Evolutionary conservation across 352 stramenopile genomes (phyloP), one percentile per base, ranked within the genome.

Genomic region (Plasmopara muralis): DNA sequence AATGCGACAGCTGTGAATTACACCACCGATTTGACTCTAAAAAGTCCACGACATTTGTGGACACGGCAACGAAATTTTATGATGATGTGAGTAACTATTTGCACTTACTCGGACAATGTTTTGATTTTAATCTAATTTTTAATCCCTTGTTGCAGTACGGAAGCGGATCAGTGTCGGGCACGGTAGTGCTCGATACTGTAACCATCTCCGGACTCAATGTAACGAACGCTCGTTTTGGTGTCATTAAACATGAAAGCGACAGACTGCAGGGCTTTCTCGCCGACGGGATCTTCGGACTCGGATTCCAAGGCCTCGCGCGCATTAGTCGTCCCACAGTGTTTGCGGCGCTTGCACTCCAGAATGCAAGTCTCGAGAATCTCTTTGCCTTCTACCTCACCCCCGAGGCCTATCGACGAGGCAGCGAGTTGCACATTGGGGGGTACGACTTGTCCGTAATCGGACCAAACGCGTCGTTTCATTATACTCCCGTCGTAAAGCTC

Each of bases 331-430:
- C 87, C 16, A 96, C 87, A 13, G 55, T 95, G 9, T 89, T 95
- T 55, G 67, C 86, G 48, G 57, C 64, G 30, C 70, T 93, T 14
- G 72, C 76, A 39, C 55, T 64, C 20, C 60, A 91, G 40, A 85
- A 89, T 47, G 68, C 78, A 7, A 72, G 77, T 14, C 57, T 95
- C 43, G 68, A 72, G 54, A 88, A 92, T 66, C 86, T 95, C 68
- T 96, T 96, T 57, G 83, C 83, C 41, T 89, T 96, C 55, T 93
- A 87, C 60, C 68, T 96, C 41, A 93, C 81, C 9, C 80, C 76
- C 8, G 69, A 94, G 29, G 84, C 81, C 9, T 84, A 89, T 46
- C 64, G 59, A 13, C 65, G 50, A 9, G 75, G 82, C 15, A 89
- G 72, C 28, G 81, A 96, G 54, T 62, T 96, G 52, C 72, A 90